phyloP scores from a whole-genome alignment of 176 grass and related monocot species.

The Ensete ventricosum region DNA sequence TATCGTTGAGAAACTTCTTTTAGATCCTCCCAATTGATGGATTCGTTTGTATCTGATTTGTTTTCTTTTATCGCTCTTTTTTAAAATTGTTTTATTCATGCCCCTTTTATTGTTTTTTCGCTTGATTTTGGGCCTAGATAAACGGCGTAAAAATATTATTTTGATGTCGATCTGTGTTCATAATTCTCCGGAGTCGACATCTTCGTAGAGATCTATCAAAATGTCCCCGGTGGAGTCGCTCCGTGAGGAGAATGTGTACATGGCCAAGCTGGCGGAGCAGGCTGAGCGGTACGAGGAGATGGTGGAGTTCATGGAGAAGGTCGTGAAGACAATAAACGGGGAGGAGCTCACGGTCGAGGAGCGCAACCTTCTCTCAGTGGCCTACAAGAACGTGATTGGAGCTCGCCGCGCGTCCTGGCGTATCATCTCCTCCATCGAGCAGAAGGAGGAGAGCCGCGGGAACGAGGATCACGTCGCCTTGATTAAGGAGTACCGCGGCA shows the following conservation, averaged over 20 bases:
- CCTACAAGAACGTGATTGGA: conserved; percentile 4
- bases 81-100: not conserved
- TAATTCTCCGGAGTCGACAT: not conserved
- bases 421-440: conserved; percentile 9
- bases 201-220: not conserved
- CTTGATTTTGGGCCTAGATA: too few species aligned
- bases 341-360: conserved; percentile 5
- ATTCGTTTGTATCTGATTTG: not conserved
- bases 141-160: not conserved
- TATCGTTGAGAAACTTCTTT: too few species aligned
- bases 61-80: not conserved
- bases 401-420: conserved; percentile 8
- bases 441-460: conserved; percentile 10
- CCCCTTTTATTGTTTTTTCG: too few species aligned
- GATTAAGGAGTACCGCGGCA: not conserved
- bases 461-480: not conserved
- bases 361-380: conserved; percentile 1
- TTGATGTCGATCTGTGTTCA: not conserved
- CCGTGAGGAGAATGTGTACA: conserved; percentile 3
- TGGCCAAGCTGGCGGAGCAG: conserved; percentile 8
- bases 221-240: not conserved
- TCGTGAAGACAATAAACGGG: conserved; percentile 3
- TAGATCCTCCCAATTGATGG: too few species aligned
- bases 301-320: conserved; percentile 7
- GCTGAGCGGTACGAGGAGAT: conserved; percentile 10